Percentiles rank a stretch among this genome's conserved stretches.
These are phyloP conservation scores for Corrigiola litoralis DNA, from an alignment of 179 eudicot species.

Conservation along the genomic window DNA sequence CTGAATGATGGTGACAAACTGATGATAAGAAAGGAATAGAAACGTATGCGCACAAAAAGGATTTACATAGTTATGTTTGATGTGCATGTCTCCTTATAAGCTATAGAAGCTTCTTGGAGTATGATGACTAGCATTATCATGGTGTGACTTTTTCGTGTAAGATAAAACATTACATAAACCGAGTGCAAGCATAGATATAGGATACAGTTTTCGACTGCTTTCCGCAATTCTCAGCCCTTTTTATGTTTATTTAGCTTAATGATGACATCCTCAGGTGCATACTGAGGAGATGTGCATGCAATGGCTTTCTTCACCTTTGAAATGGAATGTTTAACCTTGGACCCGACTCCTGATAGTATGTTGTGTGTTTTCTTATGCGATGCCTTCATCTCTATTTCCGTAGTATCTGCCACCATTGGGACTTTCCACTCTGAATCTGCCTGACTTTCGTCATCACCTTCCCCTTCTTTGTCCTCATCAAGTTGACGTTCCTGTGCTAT, in stretches of 20 bases:
- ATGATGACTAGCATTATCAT: too few species aligned
- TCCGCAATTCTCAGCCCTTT: slow-evolving; percentile 10
- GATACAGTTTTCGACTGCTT: too few species aligned
- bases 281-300: slow-evolving; percentile 55
- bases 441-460: slow-evolving; percentile 22
- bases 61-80: too few species aligned
- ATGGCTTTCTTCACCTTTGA: slow-evolving; percentile 76
- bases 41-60: too few species aligned
- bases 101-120: too few species aligned
- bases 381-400: slow-evolving; percentile 39
- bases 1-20: too few species aligned
- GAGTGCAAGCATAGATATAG: too few species aligned
- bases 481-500: slow-evolving; percentile 13
- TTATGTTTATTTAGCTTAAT: slow-evolving; percentile 29
- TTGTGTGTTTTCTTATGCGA: slow-evolving; percentile 53
- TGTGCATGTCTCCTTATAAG: too few species aligned
- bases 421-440: slow-evolving; percentile 26
- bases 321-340: slow-evolving; percentile 70
- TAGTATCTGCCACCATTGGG: slow-evolving; percentile 33
- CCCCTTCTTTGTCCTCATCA: slow-evolving; percentile 34
- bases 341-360: slow-evolving; percentile 65
- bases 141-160: too few species aligned
- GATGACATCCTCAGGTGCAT: slow-evolving; percentile 36
- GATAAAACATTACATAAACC: too few species aligned
- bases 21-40: too few species aligned